A percentile compares a stretch with the other conserved stretches of the same genome.
phyloP scores from a whole-genome alignment of 2,329 filamentous ascomycete genomes.

The Orbilia javanica region DNA sequence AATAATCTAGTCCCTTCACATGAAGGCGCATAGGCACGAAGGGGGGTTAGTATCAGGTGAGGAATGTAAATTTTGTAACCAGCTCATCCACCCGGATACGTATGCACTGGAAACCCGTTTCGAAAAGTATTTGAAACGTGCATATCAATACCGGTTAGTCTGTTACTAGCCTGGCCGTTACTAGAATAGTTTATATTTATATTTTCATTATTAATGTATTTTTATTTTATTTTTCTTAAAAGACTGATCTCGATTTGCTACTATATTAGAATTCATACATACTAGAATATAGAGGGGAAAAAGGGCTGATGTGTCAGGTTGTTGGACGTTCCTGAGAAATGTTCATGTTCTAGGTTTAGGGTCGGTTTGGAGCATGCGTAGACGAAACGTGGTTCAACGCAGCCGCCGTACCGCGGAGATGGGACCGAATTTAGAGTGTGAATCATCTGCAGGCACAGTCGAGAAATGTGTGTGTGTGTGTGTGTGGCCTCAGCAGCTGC shows the following conservation, averaged over 20 bases:
- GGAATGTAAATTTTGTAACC: not conserved
- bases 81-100: no score
- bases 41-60: no score
- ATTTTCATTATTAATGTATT: no score
- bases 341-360: not conserved
- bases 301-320: not conserved
- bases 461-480: slow-evolving; percentile 9
- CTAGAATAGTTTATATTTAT: no score
- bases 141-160: not conserved
- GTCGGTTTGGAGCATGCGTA: not conserved
- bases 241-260: not conserved
- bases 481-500: not conserved
- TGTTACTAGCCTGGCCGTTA: no score
- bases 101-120: not conserved
- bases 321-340: not conserved
- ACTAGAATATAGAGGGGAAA: no score
- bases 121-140: not conserved
- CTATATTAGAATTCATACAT: not conserved
- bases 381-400: slow-evolving; percentile 19
- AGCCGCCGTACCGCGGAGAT: slow-evolving; percentile 17
- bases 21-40: not conserved
- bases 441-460: slow-evolving; percentile 13
- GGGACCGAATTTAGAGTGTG: slow-evolving; percentile 11
- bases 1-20: no score
- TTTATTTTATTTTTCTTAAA: no score